Conservation (phyloP, 2,329 filamentous ascomycete genomes). For the Claviceps maximensis region DNA sequence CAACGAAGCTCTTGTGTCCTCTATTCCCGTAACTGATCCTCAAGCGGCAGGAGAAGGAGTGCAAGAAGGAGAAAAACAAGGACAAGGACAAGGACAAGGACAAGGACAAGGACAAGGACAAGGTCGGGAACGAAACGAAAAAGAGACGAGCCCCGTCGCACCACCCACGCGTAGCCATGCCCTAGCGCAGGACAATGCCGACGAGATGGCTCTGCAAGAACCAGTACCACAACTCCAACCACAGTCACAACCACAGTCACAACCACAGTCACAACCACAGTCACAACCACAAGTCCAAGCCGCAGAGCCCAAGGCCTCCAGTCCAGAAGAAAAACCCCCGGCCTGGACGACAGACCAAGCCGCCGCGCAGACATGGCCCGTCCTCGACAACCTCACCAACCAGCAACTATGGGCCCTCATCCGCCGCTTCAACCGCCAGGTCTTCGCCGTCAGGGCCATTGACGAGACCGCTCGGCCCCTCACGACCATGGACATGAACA, state of each 20-base stretch:
- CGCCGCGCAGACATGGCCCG: background rate
- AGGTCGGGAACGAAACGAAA: too few species aligned
- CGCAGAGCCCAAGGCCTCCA: background rate
- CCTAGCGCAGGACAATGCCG: background rate
- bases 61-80: too few species aligned
- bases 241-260: too few species aligned
- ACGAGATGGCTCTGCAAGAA: background rate
- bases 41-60: too few species aligned
- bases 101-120: too few species aligned
- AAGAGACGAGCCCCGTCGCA: background rate
- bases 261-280: background rate
- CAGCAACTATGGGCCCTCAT: background rate
- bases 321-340: too few species aligned
- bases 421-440: background rate
- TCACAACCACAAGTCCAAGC: background rate
- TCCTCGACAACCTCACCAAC: background rate
- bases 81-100: background rate
- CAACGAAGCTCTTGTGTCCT: too few species aligned
- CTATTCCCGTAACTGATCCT: too few species aligned
- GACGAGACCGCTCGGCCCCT: background rate
- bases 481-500: background rate
- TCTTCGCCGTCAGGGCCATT: background rate
- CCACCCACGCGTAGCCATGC: background rate
- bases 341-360: background rate
- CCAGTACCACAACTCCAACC: background rate